Evolutionary conservation across 2,329 filamentous ascomycete species (phyloP).

Genomic region (Fusarium chlamydosporum): DNA sequence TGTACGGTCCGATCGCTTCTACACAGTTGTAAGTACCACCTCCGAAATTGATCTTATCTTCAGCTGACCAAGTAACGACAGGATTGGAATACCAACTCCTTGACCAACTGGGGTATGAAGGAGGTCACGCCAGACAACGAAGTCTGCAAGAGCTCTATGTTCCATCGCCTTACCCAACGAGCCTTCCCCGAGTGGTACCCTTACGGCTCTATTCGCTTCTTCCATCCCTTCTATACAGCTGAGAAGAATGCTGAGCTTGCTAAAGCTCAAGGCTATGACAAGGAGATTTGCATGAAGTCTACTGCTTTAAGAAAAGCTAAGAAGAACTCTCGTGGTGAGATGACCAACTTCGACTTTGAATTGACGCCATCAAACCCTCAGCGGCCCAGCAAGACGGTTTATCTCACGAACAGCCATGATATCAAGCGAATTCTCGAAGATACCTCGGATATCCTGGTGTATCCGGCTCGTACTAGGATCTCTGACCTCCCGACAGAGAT

Average conservation of each 20-base stretch:
- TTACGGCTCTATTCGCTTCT: constrained; percentile 39
- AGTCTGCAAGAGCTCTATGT: constrained; percentile 43
- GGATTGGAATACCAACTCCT: constrained; percentile 58
- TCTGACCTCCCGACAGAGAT: constrained; percentile 6
- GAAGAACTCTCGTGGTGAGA: constrained; percentile 9
- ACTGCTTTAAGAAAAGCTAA: not conserved
- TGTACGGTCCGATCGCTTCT: constrained; percentile 77
- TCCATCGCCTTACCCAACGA: constrained; percentile 43
- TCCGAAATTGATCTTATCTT: not conserved
- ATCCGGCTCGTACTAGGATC: constrained; percentile 8
- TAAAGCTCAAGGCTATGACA: constrained; percentile 27
- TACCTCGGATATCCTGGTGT: constrained; percentile 5
- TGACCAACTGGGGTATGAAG: constrained; percentile 53
- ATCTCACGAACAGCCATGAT: constrained; percentile 1
- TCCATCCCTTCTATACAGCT: constrained; percentile 44
- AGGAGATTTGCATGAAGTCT: constrained; percentile 4
- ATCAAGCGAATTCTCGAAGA: constrained; percentile 7
- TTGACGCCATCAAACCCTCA: constrained; percentile 8
- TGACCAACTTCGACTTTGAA: constrained; percentile 4
- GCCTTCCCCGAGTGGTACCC: constrained; percentile 47
- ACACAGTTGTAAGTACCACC: constrained; percentile 59
- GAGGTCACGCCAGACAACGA: constrained; percentile 43
- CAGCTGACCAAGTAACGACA: not conserved
- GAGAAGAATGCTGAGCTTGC: constrained; percentile 39
- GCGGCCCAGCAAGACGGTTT: constrained; percentile 1